Conservation (phyloP, 345 rosid genomes). For the Corymbia maculata region DNA sequence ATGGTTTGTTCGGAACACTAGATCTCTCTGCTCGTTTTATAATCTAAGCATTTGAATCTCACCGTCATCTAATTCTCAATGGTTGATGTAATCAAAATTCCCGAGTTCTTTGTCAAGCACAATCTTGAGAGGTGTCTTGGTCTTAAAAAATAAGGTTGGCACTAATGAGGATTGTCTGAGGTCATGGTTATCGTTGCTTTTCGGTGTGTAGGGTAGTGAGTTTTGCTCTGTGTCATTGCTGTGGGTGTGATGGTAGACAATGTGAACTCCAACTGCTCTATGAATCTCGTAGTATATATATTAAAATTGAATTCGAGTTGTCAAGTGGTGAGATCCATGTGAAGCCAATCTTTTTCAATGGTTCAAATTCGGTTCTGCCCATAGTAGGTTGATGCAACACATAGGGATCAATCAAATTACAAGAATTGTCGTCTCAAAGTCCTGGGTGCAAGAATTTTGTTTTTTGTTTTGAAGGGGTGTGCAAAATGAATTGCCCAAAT, state of each 20-base stretch:
- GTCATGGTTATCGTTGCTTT: background rate
- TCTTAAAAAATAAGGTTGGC: background rate
- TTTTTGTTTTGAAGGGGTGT: too few species aligned
- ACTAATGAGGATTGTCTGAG: background rate
- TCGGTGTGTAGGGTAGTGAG: rapidly evolving
- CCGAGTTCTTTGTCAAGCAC: rapidly evolving
- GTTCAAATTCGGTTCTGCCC: background rate
- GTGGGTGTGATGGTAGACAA: background rate
- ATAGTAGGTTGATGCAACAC: rapidly evolving
- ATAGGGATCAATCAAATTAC: too few species aligned
- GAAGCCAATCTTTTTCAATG: background rate
- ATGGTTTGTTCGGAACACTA: rapidly evolving
- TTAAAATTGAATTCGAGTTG: background rate
- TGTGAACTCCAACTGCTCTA: background rate
- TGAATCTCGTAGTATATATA: background rate
- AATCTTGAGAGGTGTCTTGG: rapidly evolving
- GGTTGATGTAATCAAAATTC: too few species aligned
- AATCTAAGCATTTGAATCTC: background rate
- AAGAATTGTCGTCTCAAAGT: background rate
- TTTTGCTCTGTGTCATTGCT: background rate
- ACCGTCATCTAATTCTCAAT: rapidly evolving
- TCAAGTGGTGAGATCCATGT: background rate
- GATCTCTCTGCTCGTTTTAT: rapidly evolving
- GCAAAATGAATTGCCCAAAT: too few species aligned
- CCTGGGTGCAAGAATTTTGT: too few species aligned